Base-by-base conservation (phyloP, 371 early-diverging fungal genomes). In the Mucor racemosus region DNA sequence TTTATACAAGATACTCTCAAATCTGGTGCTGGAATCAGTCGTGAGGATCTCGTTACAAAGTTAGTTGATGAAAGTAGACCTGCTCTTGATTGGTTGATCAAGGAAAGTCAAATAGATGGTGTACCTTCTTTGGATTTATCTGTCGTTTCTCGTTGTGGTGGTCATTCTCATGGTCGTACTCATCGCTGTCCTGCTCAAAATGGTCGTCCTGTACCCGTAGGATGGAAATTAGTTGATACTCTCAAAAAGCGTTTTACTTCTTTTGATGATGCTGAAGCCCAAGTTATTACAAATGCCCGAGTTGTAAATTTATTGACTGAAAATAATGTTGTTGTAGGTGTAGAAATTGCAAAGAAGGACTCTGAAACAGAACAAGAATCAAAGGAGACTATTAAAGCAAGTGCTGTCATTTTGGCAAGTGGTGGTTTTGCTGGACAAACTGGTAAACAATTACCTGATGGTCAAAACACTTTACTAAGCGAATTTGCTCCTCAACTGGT, bases 111-210 rank as follows among this genome's bases (percentile, higher is more conserved):
- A 17, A 36, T 59, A 26, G 66, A 75, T 58, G 69, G 72, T 5
- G 61, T 73, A 3, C 62, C 68, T 5, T 62, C 72, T 11, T 42
- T 79, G 9, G 89, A 91, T 61, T 73, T 94, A 21, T 81, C 85
- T 15, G 71, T 88, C 41, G 81, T 94, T 11, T 85, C 93, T n/a
- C 91, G 90, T 53, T 86, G 92, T 54, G 95, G 95, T 75, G 95
- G 90, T 15, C 86, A 87, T 55, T 72, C 77, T 31, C 63, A 63
- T 41, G 88, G 90, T n/a, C 88, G 94, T 44, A 94, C 94, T 0
- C 93, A 92, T 78, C 91, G 93, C 7, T 78, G 79, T 31, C 75
- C 78, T 13, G 67, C 77, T 15, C 65, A 66, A 14, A 75, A 85
- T 58, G 91, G 91, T 34, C 71, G 78, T 17, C 86, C 90, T 4